phyloP scores from a whole-genome alignment of 768 basidiomycete species.

The Phlebiopsis flavidoalba region DNA sequence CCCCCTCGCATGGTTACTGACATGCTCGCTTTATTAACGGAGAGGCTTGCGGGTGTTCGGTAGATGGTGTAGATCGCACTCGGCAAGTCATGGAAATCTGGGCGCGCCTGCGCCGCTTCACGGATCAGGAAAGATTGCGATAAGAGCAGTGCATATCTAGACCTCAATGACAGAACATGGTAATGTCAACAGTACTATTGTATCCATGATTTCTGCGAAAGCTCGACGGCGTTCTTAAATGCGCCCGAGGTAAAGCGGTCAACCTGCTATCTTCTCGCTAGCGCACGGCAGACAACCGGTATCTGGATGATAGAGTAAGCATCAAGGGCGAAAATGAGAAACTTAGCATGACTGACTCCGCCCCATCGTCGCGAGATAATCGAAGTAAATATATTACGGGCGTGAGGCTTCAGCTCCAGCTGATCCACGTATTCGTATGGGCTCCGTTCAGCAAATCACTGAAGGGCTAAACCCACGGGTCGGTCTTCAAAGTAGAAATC shows the following conservation, averaged over 20 bases:
- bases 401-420: conserved; percentile 79
- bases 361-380: conserved; percentile 93
- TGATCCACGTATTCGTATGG: conserved; percentile 86
- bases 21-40: not conserved
- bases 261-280: conserved; percentile 92
- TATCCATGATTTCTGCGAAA: conserved; percentile 33
- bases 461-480: conserved; percentile 91
- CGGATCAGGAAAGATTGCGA: not conserved
- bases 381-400: conserved; percentile 88
- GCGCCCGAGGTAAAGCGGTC: conserved; percentile 84
- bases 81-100: not conserved
- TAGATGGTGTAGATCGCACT: not conserved
- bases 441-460: conserved; percentile 90
- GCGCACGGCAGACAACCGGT: conserved; percentile 90
- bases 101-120: not conserved
- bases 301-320: conserved; percentile 40
- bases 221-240: conserved; percentile 89
- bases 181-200: not conserved
- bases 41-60: not conserved
- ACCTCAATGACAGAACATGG: not conserved
- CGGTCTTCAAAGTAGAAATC: conserved; percentile 81
- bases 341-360: conserved; percentile 62
- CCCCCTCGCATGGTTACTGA: not conserved
- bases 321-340: not conserved
- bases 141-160: not conserved